These are phyloP conservation scores for Claviceps purpurea DNA, from an alignment of 2,329 filamentous ascomycete species.

Conservation along the genomic window DNA sequence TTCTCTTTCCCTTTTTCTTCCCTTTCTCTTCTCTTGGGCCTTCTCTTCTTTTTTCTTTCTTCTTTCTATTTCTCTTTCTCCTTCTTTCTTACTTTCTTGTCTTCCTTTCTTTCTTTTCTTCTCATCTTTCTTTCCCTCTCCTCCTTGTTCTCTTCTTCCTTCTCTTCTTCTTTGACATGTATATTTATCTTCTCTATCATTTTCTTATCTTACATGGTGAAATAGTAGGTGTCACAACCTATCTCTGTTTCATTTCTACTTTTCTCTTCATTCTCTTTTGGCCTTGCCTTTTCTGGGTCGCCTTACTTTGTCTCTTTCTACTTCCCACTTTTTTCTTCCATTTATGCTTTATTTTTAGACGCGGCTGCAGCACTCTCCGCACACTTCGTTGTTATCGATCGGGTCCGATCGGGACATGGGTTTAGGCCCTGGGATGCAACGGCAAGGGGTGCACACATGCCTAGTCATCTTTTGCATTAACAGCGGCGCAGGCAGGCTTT, in stretches of 20 bases:
- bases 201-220: too few relatives aligned
- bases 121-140: too few relatives aligned
- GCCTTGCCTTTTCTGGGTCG: not conserved
- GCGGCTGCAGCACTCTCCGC: too few relatives aligned
- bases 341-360: not conserved
- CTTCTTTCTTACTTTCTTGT: not conserved
- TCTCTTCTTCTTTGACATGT: too few relatives aligned
- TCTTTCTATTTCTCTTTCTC: not conserved
- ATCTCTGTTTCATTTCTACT: not conserved
- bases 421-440: not conserved
- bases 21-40: not conserved
- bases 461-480: not conserved
- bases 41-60: not conserved
- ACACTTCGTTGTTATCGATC: not conserved
- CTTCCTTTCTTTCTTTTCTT: too few relatives aligned
- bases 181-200: too few relatives aligned
- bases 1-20: not conserved
- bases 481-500: slow-evolving; percentile 1
- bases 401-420: not conserved
- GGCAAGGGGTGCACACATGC: not conserved
- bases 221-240: too few relatives aligned
- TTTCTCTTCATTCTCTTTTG: not conserved
- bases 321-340: not conserved
- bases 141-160: too few relatives aligned
- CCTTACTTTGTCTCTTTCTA: not conserved